phyloP scores from a whole-genome alignment of 805 yeast genomes.

The Candida chilensis region DNA sequence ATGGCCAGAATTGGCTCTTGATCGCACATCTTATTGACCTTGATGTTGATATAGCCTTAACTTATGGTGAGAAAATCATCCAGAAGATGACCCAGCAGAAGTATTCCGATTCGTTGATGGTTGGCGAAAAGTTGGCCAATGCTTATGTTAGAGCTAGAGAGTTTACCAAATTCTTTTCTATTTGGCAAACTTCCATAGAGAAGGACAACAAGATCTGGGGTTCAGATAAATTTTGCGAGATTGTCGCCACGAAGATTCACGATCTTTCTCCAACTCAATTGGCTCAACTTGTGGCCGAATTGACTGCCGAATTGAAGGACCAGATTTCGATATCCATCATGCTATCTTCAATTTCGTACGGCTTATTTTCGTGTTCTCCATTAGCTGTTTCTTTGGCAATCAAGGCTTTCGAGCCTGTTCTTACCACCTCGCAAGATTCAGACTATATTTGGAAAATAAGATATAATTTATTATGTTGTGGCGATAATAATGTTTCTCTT shows the following conservation, averaged over 20 bases:
- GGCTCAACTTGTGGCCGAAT: slow-evolving; percentile 9
- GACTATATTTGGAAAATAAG: slow-evolving; percentile 33
- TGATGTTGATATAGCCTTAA: slow-evolving; percentile 51
- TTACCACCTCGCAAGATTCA: slow-evolving; percentile 7
- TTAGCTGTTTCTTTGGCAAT: slow-evolving; percentile 9
- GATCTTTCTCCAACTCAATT: slow-evolving; percentile 41
- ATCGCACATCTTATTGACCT: slow-evolving; percentile 38
- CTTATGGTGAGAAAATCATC: slow-evolving; percentile 25
- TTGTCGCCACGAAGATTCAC: slow-evolving; percentile 29
- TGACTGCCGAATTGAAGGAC: slow-evolving; percentile 5
- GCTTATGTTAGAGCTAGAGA: slow-evolving; percentile 55
- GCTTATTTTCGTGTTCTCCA: slow-evolving; percentile 24
- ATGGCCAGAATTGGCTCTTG: slow-evolving; percentile 30
- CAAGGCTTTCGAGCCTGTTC: slow-evolving; percentile 7
- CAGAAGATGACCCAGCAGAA: slow-evolving; percentile 4
- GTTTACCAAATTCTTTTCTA: slow-evolving; percentile 32
- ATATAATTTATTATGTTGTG: slow-evolving; percentile 38
- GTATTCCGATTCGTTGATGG: slow-evolving; percentile 1
- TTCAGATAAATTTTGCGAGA: slow-evolving; percentile 15
- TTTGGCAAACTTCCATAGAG: slow-evolving; percentile 26
- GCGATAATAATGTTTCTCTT: too few relatives aligned
- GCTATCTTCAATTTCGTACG: slow-evolving; percentile 22
- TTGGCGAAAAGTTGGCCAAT: slow-evolving; percentile 24
- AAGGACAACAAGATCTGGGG: slow-evolving; percentile 12
- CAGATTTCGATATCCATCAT: slow-evolving; percentile 4